phyloP scores from a whole-genome alignment of 306 rosid genomes.

The Abrus pulchellus region DNA sequence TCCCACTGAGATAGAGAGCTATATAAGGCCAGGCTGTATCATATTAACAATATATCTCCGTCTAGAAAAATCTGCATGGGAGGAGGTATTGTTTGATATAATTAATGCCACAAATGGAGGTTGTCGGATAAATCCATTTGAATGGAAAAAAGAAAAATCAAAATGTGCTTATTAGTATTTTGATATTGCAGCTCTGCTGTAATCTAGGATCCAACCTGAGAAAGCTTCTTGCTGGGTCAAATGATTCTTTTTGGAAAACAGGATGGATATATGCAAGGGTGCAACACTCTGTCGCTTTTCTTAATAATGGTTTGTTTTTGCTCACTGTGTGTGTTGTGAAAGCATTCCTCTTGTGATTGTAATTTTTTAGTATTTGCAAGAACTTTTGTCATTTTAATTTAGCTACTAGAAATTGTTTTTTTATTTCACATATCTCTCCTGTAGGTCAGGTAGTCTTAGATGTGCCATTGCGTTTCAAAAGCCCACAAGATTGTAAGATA shows the following conservation, averaged over 20 bases:
- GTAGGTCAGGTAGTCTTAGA: slow-evolving; percentile 78
- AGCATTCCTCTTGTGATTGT: slow-evolving; percentile 6
- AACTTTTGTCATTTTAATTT: neutral
- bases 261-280: slow-evolving; percentile 82
- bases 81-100: slow-evolving; percentile 64
- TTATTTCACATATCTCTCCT: slow-evolving; percentile 30
- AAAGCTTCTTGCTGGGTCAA: slow-evolving; percentile 66
- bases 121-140: slow-evolving; percentile 2
- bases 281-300: slow-evolving; percentile 66
- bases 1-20: slow-evolving; percentile 89
- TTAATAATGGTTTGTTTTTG: slow-evolving; percentile 67
- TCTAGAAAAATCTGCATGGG: slow-evolving; percentile 71
- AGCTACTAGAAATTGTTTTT: neutral
- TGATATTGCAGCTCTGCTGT: slow-evolving; percentile 65
- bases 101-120: slow-evolving; percentile 26
- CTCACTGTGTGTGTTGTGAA: slow-evolving; percentile 32
- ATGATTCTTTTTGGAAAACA: slow-evolving; percentile 77
- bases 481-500: slow-evolving; percentile 59
- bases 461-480: slow-evolving; percentile 61
- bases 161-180: slow-evolving; percentile 25
- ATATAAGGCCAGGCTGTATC: slow-evolving; percentile 89
- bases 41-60: slow-evolving; percentile 74
- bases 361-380: neutral
- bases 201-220: slow-evolving; percentile 69
- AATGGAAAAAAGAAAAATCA: neutral